Conservation (phyloP, 129 eudicot species). For the Helichrysum umbraculigerum region DNA sequence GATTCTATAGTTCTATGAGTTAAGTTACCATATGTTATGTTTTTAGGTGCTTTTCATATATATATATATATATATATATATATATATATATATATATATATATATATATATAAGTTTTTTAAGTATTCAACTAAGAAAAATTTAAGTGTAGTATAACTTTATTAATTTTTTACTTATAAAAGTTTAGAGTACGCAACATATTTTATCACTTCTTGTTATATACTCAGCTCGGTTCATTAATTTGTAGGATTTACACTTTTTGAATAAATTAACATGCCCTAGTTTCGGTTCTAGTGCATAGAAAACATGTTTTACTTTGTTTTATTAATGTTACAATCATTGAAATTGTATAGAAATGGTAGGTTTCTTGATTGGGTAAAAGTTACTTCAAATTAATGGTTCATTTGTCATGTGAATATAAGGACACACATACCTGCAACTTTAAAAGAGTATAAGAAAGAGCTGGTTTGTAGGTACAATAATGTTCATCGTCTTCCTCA, state of each 20-base stretch:
- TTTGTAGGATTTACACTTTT: background rate
- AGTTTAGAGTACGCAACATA: no score
- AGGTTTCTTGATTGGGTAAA: constrained; percentile 4
- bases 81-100: no score
- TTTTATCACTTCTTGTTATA: background rate
- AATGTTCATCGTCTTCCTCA: background rate
- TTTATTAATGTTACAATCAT: background rate
- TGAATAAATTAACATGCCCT: background rate
- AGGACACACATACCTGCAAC: background rate
- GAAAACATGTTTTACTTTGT: background rate
- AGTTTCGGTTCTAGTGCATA: background rate
- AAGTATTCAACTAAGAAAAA: no score
- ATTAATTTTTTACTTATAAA: no score
- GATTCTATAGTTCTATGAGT: no score
- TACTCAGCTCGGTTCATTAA: background rate
- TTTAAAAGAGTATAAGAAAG: background rate
- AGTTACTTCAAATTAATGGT: background rate
- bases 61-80: no score
- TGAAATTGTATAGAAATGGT: background rate
- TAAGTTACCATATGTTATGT: no score
- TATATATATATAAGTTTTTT: no score
- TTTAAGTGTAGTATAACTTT: no score
- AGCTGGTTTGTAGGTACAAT: background rate
- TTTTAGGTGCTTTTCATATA: no score
- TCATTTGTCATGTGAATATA: background rate